Evolutionary conservation across 345 rosid genomes (phyloP).

Genomic region (Erodium maritimum): DNA sequence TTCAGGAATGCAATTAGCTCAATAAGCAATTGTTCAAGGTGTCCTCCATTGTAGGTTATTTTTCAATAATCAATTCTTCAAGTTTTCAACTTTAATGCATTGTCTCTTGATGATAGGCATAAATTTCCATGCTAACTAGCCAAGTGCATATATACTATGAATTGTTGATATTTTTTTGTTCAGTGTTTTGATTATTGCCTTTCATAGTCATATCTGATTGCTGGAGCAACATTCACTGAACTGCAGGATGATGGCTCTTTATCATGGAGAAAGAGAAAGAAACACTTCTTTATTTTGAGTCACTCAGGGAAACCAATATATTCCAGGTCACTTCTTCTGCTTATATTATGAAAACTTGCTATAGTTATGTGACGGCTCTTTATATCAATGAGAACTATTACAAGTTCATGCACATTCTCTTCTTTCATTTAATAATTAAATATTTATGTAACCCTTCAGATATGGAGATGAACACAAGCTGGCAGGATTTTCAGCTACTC

Average conservation of each 20-base stretch:
- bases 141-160: neutral
- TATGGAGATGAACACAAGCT: constrained; percentile 98
- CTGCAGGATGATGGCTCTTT: constrained; percentile 94
- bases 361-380: too few relatives aligned
- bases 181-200: neutral
- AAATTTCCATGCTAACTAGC: too few relatives aligned
- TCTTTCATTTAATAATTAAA: neutral
- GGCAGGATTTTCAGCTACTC: constrained; percentile 96
- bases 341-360: neutral
- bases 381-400: neutral
- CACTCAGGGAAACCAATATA: constrained; percentile 97
- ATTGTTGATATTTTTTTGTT: neutral
- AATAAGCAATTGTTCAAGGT: neutral
- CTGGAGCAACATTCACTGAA: constrained; percentile 28
- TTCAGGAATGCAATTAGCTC: neutral
- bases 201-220: neutral
- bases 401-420: neutral
- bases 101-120: too few relatives aligned
- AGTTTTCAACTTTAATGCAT: too few relatives aligned
- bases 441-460: constrained; percentile 29
- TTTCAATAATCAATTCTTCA: neutral
- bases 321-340: constrained; percentile 52
- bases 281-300: constrained; percentile 93
- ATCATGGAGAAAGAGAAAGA: constrained; percentile 98
- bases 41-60: too few relatives aligned